Conservation (phyloP, 352 stramenopile species). For the Thalassiosira ordinaria region DNA sequence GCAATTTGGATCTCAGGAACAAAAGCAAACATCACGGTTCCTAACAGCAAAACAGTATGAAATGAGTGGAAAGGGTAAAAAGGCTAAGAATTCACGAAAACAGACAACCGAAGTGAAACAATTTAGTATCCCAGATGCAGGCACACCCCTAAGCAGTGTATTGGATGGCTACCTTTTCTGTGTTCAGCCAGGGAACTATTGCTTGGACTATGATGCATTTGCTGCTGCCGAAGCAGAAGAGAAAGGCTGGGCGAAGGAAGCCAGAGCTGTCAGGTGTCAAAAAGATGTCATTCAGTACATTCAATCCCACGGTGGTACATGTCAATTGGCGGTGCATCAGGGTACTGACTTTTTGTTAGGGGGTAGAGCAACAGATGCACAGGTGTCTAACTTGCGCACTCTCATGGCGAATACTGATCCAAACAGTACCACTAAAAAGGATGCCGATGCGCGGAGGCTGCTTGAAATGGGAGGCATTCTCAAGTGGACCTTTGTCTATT, state of each 20-base stretch:
- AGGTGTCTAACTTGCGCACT: conserved; percentile 57
- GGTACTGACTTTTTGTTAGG: conserved; percentile 63
- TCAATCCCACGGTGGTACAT: conserved; percentile 67
- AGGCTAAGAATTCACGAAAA: conserved; percentile 31
- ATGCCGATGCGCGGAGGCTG: conserved; percentile 38
- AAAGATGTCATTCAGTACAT: conserved; percentile 79
- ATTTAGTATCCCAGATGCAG: conserved; percentile 50
- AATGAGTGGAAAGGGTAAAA: conserved; percentile 37
- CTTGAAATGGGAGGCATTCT: conserved; percentile 68
- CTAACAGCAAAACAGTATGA: conserved; percentile 48
- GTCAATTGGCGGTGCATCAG: conserved; percentile 41
- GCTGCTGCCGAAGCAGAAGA: conserved; percentile 61
- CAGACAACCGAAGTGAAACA: conserved; percentile 43
- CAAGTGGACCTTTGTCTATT: conserved; percentile 82
- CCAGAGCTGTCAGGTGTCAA: conserved; percentile 50
- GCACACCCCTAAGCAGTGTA: conserved; percentile 25
- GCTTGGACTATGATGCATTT: conserved; percentile 60
- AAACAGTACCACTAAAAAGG: conserved; percentile 46
- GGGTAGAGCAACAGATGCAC: conserved; percentile 55
- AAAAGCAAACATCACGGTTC: conserved; percentile 42
- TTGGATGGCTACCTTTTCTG: conserved; percentile 65
- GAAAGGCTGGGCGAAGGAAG: conserved; percentile 68
- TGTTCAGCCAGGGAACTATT: conserved; percentile 77
- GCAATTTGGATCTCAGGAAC: conserved; percentile 37
- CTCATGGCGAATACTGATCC: conserved; percentile 30